Base-by-base conservation (phyloP, 306 rosid species). In the Argentina anserina region DNA sequence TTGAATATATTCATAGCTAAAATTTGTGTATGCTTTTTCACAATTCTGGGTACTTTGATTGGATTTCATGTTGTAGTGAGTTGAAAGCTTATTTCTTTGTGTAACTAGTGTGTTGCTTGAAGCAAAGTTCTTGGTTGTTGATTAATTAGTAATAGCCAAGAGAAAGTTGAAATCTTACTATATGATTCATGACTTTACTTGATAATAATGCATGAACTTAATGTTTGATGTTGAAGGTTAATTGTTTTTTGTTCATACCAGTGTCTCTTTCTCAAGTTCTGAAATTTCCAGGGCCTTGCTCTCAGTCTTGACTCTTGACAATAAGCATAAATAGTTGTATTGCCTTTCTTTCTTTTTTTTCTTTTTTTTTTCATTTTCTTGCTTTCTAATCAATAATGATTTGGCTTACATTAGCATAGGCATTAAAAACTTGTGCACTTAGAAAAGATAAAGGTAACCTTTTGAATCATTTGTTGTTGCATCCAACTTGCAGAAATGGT, bases 1-100 rank as follows among this genome's bases (percentile, higher is more conserved):
- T 14, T 40, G 39, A 65, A 72, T 55, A 43, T 62, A 33, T 68
- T 73, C 74, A 68, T 67, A 43, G n/a, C n/a, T 50, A 42, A 69
- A 73, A 36, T 42, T 65, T 29, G 23, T 41, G 70, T 61, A 11
- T 36, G 33, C 67, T 43, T 20, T 10, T 43, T 71, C 33, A 64
- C 41, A 29, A 53, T 63, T 52, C 55, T 46, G 49, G 65, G 9
- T 34, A 0, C 23, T 26, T 65, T 39, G 5, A 3, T 62, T 28
- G 10, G 17, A 4, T 49, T 65, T 23, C 59, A 31, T 49, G 17
- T 4, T 45, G 43, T 17, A 9, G 41, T 46, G 21, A 72, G 59
- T 43, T 45, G 7, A 29, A 6, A 5, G 5, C 29, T 0, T 28
- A 6, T 8, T 29, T 6, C 3, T 59, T 59, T 26, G 62, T 53